A percentile compares a stretch with the other conserved stretches of the same genome.
phyloP scores from a whole-genome alignment of 192 early-diverging fungal genomes.

The Entophlyctis luteolus region DNA sequence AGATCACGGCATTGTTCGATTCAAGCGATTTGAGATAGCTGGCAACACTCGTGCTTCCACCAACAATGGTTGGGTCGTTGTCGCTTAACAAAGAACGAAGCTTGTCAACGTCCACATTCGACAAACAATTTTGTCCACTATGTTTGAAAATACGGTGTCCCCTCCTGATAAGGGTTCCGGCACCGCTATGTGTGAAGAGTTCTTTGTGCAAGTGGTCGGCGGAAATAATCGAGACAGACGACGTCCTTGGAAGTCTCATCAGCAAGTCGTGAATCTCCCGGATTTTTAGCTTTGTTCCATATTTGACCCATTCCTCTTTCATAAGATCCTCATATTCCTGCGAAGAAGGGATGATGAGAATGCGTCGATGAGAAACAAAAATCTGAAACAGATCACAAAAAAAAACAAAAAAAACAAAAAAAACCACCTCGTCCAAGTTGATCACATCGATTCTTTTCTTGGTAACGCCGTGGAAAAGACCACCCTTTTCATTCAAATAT shows the following conservation, averaged over 20 bases:
- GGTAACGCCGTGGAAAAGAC: slow-evolving; percentile 88
- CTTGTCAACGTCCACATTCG: slow-evolving; percentile 68
- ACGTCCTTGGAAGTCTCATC: slow-evolving; percentile 91
- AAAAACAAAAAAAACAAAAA: neutral
- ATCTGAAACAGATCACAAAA: neutral
- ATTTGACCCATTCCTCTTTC: slow-evolving; percentile 94
- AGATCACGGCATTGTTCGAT: slow-evolving; percentile 64
- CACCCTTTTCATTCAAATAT: slow-evolving; percentile 97
- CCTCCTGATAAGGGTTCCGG: slow-evolving; percentile 94
- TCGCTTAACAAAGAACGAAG: slow-evolving; percentile 74
- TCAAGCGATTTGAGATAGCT: slow-evolving; percentile 70
- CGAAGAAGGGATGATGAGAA: neutral
- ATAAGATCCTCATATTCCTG: slow-evolving; percentile 93
- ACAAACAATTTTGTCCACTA: slow-evolving; percentile 53
- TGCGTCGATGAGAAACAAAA: slow-evolving; percentile 3
- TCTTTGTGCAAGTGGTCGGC: slow-evolving; percentile 99
- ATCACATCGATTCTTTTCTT: slow-evolving; percentile 95
- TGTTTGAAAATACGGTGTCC: slow-evolving; percentile 84
- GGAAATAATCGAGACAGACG: slow-evolving; percentile 98
- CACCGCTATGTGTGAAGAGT: slow-evolving; percentile 95
- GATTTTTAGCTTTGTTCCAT: slow-evolving; percentile 98
- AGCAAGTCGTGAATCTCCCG: slow-evolving; percentile 95
- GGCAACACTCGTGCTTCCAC: slow-evolving; percentile 66
- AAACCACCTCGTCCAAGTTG: slow-evolving; percentile 87
- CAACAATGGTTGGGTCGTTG: slow-evolving; percentile 66